Percentiles rank a stretch among this genome's conserved stretches.
Evolutionary conservation across 2,329 filamentous ascomycete species (phyloP).

Genomic region (Fusarium coffeatum): DNA sequence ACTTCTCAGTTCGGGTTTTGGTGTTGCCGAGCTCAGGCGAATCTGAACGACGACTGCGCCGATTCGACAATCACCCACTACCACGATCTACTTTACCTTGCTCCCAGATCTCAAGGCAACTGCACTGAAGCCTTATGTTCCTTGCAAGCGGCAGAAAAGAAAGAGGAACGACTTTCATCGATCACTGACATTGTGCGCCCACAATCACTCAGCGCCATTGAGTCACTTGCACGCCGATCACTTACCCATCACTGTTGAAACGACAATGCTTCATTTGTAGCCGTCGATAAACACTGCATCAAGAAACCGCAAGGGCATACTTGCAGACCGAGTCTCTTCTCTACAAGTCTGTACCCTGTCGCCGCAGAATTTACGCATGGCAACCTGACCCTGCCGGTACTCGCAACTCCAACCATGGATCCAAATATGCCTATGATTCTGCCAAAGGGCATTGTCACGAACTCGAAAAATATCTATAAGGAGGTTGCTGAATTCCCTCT

Average conservation of each 20-base stretch:
- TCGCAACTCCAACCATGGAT: conserved; percentile 47
- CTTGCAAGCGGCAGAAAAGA: conserved; percentile 7
- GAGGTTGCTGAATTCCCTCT: conserved; percentile 64
- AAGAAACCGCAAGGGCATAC: conserved; percentile 18
- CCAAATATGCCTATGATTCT: conserved; percentile 58
- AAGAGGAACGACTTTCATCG: conserved; percentile 2
- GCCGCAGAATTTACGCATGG: conserved; percentile 11
- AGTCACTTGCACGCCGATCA: neutral
- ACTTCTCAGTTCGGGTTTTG: conserved; percentile 16
- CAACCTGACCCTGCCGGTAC: conserved; percentile 10
- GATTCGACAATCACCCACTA: neutral
- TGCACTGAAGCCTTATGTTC: neutral
- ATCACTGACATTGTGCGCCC: conserved; percentile 6
- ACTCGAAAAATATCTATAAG: conserved; percentile 63
- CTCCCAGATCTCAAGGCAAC: neutral
- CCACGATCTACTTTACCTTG: neutral
- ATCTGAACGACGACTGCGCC: conserved; percentile 5
- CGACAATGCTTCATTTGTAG: conserved; percentile 42
- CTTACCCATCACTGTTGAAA: conserved; percentile 7
- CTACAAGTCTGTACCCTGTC: neutral
- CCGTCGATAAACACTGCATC: conserved; percentile 32
- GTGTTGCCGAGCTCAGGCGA: conserved; percentile 14
- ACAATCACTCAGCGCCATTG: conserved; percentile 9
- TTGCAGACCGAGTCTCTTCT: conserved; percentile 18
- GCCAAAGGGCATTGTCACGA: conserved; percentile 68